Percentiles rank a stretch among this genome's conserved stretches.
Conservation (phyloP, 1,284 basidiomycete genomes). For the Cryptococcus hybrid region DNA sequence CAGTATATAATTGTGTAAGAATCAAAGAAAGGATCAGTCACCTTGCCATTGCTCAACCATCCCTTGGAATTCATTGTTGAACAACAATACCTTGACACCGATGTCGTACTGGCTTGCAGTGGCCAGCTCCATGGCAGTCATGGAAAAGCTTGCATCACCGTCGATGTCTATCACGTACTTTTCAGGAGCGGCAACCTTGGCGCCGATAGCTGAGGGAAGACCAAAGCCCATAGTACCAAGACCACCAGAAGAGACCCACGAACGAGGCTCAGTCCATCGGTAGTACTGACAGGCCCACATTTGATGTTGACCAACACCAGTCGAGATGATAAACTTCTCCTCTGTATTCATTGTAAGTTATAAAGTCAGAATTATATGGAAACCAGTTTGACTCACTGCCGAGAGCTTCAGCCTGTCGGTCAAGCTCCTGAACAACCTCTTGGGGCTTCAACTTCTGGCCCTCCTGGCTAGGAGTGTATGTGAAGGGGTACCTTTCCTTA, state of each 20-base stretch:
- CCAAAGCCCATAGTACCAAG: conserved; percentile 99
- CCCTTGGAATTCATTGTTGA: conserved; percentile 96
- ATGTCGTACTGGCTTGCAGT: conserved; percentile 90
- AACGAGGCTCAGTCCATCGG: conserved; percentile 81
- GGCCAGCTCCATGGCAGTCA: conserved; percentile 98
- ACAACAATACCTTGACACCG: conserved; percentile 86
- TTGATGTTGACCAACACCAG: conserved; percentile 98
- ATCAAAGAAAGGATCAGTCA: conserved; percentile 38
- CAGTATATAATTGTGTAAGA: background rate
- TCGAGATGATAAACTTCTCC: conserved; percentile 83
- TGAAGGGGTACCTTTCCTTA: conserved; percentile 91
- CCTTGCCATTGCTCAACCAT: conserved; percentile 99
- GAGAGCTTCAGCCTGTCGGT: conserved; percentile 66
- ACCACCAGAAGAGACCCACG: conserved; percentile 95
- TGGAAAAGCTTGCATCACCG: conserved; percentile 96
- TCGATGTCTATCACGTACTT: conserved; percentile 96
- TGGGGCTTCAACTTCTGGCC: conserved; percentile 88
- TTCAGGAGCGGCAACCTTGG: conserved; percentile 91
- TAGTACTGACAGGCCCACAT: conserved; percentile 99
- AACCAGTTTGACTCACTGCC: conserved; percentile 36
- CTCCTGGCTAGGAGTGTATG: conserved; percentile 66
- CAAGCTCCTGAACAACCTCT: conserved; percentile 91
- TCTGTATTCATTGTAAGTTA: conserved; percentile 53
- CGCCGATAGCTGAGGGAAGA: conserved; percentile 89
- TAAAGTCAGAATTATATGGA: background rate